These are phyloP conservation scores for Porcisia hertigi DNA, from an alignment of 208 protist species.

Conservation along the genomic window DNA sequence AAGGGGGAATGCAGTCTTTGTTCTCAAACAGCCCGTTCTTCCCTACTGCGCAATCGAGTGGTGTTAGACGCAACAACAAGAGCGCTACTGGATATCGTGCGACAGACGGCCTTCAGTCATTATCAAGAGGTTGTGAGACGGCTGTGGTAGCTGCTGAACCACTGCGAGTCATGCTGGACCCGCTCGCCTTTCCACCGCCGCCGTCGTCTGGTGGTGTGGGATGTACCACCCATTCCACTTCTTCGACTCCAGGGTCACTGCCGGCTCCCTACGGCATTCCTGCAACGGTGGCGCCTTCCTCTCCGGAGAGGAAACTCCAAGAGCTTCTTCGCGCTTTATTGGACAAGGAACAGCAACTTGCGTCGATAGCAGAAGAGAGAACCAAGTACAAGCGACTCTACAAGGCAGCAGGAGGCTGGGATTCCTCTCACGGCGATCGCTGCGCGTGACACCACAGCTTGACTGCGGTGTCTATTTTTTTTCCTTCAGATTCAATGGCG, in stretches of 20 bases:
- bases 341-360: slow-evolving; percentile 74
- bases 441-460: background rate
- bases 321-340: slow-evolving; percentile 72
- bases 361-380: slow-evolving; percentile 45
- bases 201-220: background rate
- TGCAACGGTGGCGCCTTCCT: background rate
- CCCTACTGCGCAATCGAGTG: background rate
- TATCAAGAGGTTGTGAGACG: background rate
- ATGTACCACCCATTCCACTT: background rate
- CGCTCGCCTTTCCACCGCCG: slow-evolving; percentile 5
- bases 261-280: background rate
- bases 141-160: background rate
- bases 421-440: background rate
- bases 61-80: background rate
- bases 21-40: background rate
- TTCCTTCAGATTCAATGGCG: background rate
- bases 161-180: background rate
- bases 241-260: background rate
- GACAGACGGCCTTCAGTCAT: background rate
- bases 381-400: slow-evolving; percentile 27
- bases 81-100: background rate
- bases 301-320: slow-evolving; percentile 30
- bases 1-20: background rate
- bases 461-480: background rate
- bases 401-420: slow-evolving; percentile 5